Evolutionary conservation across 192 early-diverging fungal species (phyloP).

Genomic region (Coemansia sp.): DNA sequence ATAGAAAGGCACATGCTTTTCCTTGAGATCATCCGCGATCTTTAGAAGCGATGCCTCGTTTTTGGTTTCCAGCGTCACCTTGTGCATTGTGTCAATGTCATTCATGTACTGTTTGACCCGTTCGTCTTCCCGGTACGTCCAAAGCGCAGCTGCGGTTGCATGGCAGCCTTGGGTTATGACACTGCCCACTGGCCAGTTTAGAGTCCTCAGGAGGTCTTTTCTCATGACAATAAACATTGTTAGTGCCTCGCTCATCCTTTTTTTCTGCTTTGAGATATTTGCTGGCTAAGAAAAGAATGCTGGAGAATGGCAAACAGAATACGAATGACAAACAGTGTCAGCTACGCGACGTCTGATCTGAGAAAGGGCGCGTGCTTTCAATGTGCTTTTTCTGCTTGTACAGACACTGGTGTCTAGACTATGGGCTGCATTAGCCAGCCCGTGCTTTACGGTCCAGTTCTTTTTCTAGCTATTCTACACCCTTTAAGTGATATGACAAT

Average conservation of each 20-base stretch:
- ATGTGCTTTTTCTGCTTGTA: too few relatives aligned
- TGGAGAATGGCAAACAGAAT: background rate
- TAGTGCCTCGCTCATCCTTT: conserved; percentile 59
- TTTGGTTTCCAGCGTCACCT: conserved; percentile 75
- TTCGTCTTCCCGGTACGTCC: conserved; percentile 60
- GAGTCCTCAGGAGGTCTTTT: conserved; percentile 64
- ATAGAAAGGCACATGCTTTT: conserved; percentile 60
- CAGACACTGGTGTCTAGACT: too few relatives aligned
- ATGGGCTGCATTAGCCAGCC: too few relatives aligned
- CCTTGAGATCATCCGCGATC: conserved; percentile 57
- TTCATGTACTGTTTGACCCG: conserved; percentile 63
- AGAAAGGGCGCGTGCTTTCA: background rate
- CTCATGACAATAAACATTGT: conserved; percentile 81
- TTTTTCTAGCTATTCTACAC: too few relatives aligned
- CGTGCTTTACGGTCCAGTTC: too few relatives aligned
- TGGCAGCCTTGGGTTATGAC: conserved; percentile 77
- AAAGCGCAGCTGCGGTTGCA: conserved; percentile 65
- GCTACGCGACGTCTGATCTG: background rate
- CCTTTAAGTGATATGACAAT: too few relatives aligned
- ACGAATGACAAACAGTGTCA: background rate
- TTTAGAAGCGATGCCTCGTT: conserved; percentile 64
- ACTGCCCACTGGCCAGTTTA: conserved; percentile 69
- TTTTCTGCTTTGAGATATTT: background rate
- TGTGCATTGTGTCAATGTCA: conserved; percentile 70
- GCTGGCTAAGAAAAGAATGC: background rate